Base-by-base conservation (phyloP, 2,329 filamentous ascomycete genomes). In the Ceratocystis lukuohia region DNA sequence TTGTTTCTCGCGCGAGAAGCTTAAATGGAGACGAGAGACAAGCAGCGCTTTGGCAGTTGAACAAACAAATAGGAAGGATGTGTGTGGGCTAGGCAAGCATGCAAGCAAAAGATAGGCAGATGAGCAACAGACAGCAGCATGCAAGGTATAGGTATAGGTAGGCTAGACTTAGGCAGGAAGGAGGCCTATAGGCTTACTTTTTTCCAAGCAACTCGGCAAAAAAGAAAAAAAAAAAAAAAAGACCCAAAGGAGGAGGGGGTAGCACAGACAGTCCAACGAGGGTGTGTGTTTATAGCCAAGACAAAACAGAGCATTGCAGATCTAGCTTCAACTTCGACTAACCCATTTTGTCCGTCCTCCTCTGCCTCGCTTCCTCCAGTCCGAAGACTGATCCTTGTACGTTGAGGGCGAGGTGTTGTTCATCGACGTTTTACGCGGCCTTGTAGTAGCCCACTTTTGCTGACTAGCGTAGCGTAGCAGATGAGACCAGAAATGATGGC, bases 1-100 rank as follows among this genome's bases (percentile, higher is more conserved):
- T 57, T 57, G 53, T 57, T 57, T 57, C 53, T 57, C 53, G 25
- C 53, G 12, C 25, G 5, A 28, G 53, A 41, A 57, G 53, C 53
- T 57, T 57, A 30, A 33, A 28, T 33, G 53, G 53, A n/a, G 20
- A 28, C 10, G 25, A 17, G 53, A 33, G 53, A 33, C 25, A 57
- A 57, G 53, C 25, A 57, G 28, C 7, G 15, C 37, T 50, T 20
- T 10, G 48, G 7, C 48, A 53, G 48, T 12, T 41, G 37, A 3
- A 50, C 17, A 50, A 22, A 50, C 17, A 20, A 10, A 50, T 10
- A 22, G 20, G 37, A 5, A 41, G 37, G 10, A 41, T 25, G 22
- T 25, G 22, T 37, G 8, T 37, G 33, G 10, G 33, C 33, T 37
- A 15, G 48, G 22, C 48, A 53, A 25, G 3, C 22, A 15, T 8